phyloP scores from a whole-genome alignment of 2,329 filamentous ascomycete species.

The Fusarium pininemorale region DNA sequence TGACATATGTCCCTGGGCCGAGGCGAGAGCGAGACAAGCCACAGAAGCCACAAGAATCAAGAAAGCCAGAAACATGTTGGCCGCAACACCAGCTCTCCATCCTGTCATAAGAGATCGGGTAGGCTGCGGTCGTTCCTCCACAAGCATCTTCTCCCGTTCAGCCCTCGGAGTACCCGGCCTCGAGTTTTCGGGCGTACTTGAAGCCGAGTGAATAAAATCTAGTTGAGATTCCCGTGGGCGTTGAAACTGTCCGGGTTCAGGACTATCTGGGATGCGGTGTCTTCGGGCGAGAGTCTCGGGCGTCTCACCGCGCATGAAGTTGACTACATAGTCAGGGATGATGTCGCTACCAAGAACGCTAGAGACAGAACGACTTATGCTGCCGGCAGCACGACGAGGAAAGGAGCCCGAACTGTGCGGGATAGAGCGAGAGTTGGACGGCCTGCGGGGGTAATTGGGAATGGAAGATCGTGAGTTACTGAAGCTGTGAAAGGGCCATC shows the following conservation, averaged over 20 bases:
- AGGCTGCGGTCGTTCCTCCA: constrained; percentile 37
- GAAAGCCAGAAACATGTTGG: constrained; percentile 54
- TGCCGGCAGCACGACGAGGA: constrained; percentile 39
- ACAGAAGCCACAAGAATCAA: constrained; percentile 51
- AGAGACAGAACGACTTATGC: constrained; percentile 43
- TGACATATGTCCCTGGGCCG: constrained; percentile 46
- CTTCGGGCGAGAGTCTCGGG: constrained; percentile 61
- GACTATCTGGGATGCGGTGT: constrained; percentile 44
- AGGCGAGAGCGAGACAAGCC: constrained; percentile 51
- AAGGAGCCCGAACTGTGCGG: constrained; percentile 36
- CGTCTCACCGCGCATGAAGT: constrained; percentile 65
- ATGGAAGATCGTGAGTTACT: constrained; percentile 42
- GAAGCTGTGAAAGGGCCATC: constrained; percentile 44
- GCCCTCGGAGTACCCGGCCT: constrained; percentile 36
- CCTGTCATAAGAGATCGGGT: constrained; percentile 48
- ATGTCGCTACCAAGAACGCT: constrained; percentile 54
- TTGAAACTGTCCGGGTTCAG: constrained; percentile 40
- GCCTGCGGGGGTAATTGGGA: constrained; percentile 28
- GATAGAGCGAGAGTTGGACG: constrained; percentile 34
- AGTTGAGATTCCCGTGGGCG: constrained; percentile 26
- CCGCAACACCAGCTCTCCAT: constrained; percentile 59
- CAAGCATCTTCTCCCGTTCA: constrained; percentile 41
- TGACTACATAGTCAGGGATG: constrained; percentile 64
- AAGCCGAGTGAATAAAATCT: constrained; percentile 17
- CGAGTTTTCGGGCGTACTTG: constrained; percentile 22